These are phyloP conservation scores for Camelina sativa DNA, from an alignment of 345 rosid species.

Conservation along the genomic window DNA sequence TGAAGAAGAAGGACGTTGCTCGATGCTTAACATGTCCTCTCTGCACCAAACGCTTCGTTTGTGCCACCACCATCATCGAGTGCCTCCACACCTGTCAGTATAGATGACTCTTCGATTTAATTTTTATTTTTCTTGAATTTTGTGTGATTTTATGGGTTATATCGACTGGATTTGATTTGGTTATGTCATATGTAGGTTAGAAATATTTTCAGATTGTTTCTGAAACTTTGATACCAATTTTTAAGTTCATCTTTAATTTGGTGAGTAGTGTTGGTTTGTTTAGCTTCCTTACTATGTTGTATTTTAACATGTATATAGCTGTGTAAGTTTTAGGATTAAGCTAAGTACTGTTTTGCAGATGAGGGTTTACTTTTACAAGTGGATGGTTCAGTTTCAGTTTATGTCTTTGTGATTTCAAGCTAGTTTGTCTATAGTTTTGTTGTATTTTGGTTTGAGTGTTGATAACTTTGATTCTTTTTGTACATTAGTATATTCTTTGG, in stretches of 20 bases:
- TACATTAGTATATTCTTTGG: background rate
- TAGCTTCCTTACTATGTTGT: background rate
- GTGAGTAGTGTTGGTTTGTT: background rate
- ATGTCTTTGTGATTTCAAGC: conserved; percentile 1
- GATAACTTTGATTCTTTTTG: background rate
- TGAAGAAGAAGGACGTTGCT: background rate
- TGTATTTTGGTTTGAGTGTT: conserved; percentile 12
- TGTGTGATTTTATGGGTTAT: background rate
- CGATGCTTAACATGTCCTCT: conserved; percentile 15
- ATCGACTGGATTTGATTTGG: background rate
- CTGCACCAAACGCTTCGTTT: conserved; percentile 12
- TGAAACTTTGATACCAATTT: background rate
- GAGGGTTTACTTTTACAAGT: background rate
- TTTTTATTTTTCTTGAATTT: background rate
- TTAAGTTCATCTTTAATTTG: background rate
- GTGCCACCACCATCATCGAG: conserved; percentile 33
- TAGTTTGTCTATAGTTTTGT: background rate
- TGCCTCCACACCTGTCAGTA: conserved; percentile 36
- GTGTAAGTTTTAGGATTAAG: background rate
- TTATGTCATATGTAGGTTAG: background rate
- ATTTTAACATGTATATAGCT: background rate
- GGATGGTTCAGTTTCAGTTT: background rate
- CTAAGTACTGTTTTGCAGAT: background rate
- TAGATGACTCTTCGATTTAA: conserved; percentile 3
- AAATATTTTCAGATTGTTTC: background rate